Percentiles rank a stretch among this genome's conserved stretches.
Evolutionary conservation across 2,329 filamentous ascomycete species (phyloP).

Genomic region (Paecilomyces variotii): DNA sequence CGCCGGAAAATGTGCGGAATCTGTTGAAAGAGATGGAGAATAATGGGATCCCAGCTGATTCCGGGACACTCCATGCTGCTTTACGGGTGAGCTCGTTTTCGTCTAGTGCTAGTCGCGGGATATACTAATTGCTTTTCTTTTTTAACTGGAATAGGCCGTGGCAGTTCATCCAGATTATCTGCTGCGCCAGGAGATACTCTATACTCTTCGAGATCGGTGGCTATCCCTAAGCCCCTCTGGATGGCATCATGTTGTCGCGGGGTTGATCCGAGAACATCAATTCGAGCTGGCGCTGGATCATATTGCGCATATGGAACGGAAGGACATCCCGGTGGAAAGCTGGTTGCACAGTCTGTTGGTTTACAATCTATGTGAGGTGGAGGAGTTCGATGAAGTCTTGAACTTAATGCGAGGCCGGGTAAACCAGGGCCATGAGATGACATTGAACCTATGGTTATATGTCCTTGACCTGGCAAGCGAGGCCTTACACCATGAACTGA

Average conservation of each 20-base stretch:
- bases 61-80: slow-evolving; percentile 61
- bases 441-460: slow-evolving; percentile 57
- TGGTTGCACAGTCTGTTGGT: slow-evolving; percentile 78
- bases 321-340: slow-evolving; percentile 47
- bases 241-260: slow-evolving; percentile 60
- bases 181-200: slow-evolving; percentile 61
- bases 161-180: slow-evolving; percentile 81
- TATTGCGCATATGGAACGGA: slow-evolving; percentile 57
- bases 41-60: slow-evolving; percentile 55
- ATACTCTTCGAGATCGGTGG: slow-evolving; percentile 60
- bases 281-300: slow-evolving; percentile 70
- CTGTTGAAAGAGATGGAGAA: slow-evolving; percentile 67
- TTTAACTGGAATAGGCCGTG: slow-evolving; percentile 45
- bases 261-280: slow-evolving; percentile 71
- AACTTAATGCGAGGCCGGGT: slow-evolving; percentile 56
- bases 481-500: slow-evolving; percentile 54
- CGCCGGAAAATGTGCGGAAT: slow-evolving; percentile 52
- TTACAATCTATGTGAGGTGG: slow-evolving; percentile 61
- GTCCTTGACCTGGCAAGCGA: slow-evolving; percentile 68
- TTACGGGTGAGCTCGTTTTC: slow-evolving; percentile 46
- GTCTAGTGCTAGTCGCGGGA: background rate
- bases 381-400: slow-evolving; percentile 71
- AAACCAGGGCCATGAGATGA: slow-evolving; percentile 39
- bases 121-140: background rate
- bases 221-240: slow-evolving; percentile 54